Percentiles rank a stretch among this genome's conserved stretches.
These are phyloP conservation scores for Lactarius tabidus DNA, from an alignment of 768 basidiomycete genomes.

Conservation along the genomic window DNA sequence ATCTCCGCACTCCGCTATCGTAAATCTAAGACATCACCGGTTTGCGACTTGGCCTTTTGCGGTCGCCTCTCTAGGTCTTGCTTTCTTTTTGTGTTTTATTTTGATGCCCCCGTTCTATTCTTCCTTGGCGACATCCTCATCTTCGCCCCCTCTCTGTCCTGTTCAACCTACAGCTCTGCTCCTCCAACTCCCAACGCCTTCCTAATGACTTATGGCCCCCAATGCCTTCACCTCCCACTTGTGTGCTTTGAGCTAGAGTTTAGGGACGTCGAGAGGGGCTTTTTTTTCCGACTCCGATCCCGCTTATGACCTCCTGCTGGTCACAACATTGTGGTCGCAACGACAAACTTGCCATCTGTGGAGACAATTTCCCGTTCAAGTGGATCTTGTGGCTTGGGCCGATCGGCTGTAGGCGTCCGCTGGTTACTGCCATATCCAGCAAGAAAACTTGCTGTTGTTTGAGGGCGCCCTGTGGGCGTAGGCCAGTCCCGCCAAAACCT, in stretches of 20 bases:
- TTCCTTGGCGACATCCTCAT: background rate
- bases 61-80: background rate
- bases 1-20: constrained; percentile 12
- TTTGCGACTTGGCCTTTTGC: background rate
- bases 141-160: background rate
- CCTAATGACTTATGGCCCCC: background rate
- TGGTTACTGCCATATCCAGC: background rate
- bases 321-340: background rate
- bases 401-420: constrained; percentile 7
- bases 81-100: background rate
- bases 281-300: constrained; percentile 4
- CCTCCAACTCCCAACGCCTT: background rate
- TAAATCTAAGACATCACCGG: constrained; percentile 11
- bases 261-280: background rate
- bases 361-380: background rate
- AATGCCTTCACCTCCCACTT: background rate
- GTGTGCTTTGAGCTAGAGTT: background rate
- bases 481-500: constrained; percentile 1
- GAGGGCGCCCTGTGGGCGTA: constrained; percentile 14
- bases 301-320: background rate
- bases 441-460: background rate
- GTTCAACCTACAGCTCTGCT: background rate
- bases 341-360: background rate
- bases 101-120: background rate
- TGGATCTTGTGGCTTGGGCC: constrained; percentile 6